phyloP scores from a whole-genome alignment of 108 stramenopile genomes.

The Fragilariopsis cylindrus region DNA sequence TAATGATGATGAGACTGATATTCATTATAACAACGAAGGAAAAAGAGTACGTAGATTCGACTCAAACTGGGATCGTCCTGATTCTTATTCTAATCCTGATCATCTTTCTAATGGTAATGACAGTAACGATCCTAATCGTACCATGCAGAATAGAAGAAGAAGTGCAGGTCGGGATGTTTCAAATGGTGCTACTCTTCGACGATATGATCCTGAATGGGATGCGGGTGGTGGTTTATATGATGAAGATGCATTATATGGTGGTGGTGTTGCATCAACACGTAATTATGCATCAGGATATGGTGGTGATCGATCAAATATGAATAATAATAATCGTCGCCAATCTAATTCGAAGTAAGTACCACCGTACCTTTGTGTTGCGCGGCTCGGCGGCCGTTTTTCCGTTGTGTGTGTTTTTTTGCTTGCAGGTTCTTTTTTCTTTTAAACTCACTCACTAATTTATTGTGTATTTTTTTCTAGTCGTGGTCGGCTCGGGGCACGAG shows the following conservation, averaged over 20 bases:
- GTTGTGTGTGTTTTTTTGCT: too few species aligned
- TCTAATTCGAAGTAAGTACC: neutral
- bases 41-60: conserved; percentile 17
- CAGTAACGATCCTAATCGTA: conserved; percentile 4
- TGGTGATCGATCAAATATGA: neutral
- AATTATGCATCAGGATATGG: neutral
- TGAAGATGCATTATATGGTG: conserved; percentile 7
- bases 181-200: conserved; percentile 8
- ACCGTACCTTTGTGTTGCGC: neutral
- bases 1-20: conserved; percentile 7
- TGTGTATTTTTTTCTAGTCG: too few species aligned
- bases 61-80: neutral
- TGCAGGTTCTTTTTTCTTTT: too few species aligned
- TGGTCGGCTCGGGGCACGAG: too few species aligned
- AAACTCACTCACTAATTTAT: too few species aligned
- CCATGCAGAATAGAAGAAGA: neutral
- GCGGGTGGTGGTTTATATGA: neutral
- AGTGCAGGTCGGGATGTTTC: neutral
- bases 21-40: conserved; percentile 16
- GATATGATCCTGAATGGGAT: conserved; percentile 14
- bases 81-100: conserved; percentile 11
- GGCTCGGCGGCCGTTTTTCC: neutral
- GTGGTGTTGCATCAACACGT: neutral
- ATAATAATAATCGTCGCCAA: neutral
- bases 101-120: neutral